phyloP scores from a whole-genome alignment of 495 filamentous ascomycete species.

The Lepidopterella palustris region DNA sequence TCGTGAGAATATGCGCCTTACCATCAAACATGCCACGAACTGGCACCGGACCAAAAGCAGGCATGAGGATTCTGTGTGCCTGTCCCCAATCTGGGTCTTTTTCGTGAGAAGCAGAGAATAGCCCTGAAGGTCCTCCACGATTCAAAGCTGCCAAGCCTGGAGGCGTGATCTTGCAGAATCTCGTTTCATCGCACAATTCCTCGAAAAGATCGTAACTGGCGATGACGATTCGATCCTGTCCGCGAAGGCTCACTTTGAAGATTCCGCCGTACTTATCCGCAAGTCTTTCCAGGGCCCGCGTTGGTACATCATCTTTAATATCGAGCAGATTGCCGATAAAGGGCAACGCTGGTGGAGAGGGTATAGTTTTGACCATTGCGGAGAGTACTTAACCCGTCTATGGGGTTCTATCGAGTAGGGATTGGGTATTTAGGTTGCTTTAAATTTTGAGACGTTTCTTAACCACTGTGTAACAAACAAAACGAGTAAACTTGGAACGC shows the following conservation, averaged over 20 bases:
- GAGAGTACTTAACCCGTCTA: too few relatives aligned
- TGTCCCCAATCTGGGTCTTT: conserved; percentile 60
- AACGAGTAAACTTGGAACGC: background rate
- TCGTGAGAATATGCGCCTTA: background rate
- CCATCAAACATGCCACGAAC: conserved; percentile 44
- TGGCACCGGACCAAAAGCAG: conserved; percentile 64
- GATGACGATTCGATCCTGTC: conserved; percentile 9
- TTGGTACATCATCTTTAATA: conserved; percentile 25
- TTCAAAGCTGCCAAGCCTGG: background rate
- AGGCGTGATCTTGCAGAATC: conserved; percentile 15
- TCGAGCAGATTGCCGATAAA: conserved; percentile 32
- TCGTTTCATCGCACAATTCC: conserved; percentile 19
- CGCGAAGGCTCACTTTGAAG: conserved; percentile 19
- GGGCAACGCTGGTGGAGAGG: conserved; percentile 24
- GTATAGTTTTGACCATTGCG: conserved; percentile 14
- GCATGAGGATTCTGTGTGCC: conserved; percentile 62
- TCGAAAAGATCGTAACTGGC: conserved; percentile 14
- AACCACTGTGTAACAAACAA: too few relatives aligned
- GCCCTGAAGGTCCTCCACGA: background rate
- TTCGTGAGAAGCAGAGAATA: conserved; percentile 29
- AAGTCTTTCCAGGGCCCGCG: conserved; percentile 23
- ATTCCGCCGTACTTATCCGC: conserved; percentile 29
- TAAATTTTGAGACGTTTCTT: too few relatives aligned
- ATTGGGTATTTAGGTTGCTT: too few relatives aligned
- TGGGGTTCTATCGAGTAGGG: too few relatives aligned